Evolutionary conservation across 2,329 filamentous ascomycete genomes (phyloP).

Genomic region (Cryphonectria radicalis): DNA sequence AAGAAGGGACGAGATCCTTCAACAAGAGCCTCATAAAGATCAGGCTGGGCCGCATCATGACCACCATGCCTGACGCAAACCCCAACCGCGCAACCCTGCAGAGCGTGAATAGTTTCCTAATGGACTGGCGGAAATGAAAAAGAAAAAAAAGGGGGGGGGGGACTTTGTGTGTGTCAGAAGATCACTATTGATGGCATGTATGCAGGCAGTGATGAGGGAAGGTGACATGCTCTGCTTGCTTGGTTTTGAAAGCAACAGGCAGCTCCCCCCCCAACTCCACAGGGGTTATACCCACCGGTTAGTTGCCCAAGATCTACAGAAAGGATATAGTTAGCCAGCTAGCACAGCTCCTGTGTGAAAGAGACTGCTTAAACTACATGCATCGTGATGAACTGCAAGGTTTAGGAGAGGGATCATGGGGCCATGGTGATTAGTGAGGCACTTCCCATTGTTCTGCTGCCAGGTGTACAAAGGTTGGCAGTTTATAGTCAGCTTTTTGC

Average conservation of each 20-base stretch:
- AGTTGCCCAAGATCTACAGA: not conserved
- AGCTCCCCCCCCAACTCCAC: no score
- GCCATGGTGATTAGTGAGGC: no score
- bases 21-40: slow-evolving; percentile 79
- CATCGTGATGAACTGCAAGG: not conserved
- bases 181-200: not conserved
- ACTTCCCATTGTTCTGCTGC: not conserved
- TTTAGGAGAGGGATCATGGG: not conserved
- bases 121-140: slow-evolving; percentile 54
- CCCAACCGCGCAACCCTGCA: slow-evolving; percentile 85
- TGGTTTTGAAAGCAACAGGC: no score
- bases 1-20: slow-evolving; percentile 42
- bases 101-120: slow-evolving; percentile 88
- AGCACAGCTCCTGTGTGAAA: not conserved
- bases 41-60: slow-evolving; percentile 81
- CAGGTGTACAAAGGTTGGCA: not conserved
- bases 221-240: no score
- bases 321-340: not conserved
- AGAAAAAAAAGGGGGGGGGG: no score
- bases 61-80: slow-evolving; percentile 76
- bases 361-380: not conserved
- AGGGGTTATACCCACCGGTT: no score
- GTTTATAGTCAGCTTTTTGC: not conserved
- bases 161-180: no score
- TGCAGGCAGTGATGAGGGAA: not conserved